A percentile compares a stretch with the other conserved stretches of the same genome.
phyloP scores from a whole-genome alignment of 1,284 basidiomycete genomes.

The Hypsizygus ulmarius region DNA sequence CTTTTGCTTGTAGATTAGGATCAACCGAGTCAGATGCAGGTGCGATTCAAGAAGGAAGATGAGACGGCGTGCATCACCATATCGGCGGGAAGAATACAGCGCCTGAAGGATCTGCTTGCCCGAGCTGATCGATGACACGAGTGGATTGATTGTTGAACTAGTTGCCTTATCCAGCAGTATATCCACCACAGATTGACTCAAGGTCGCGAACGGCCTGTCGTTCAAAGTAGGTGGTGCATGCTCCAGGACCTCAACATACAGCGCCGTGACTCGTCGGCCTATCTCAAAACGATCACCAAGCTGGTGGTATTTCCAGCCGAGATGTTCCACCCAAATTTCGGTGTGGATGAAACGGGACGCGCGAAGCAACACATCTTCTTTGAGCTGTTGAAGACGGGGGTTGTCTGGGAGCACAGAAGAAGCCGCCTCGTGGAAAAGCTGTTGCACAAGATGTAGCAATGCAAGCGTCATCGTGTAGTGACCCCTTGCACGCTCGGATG shows the following conservation, averaged over 20 bases:
- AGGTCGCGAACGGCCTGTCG: constrained; percentile 51
- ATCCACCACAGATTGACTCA: constrained; percentile 65
- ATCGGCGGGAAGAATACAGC: constrained; percentile 61
- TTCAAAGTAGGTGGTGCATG: constrained; percentile 55
- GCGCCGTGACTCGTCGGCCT: constrained; percentile 58
- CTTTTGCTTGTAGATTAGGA: constrained; percentile 62
- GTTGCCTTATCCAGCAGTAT: constrained; percentile 69
- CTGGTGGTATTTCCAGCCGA: constrained; percentile 78
- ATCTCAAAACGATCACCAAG: constrained; percentile 82
- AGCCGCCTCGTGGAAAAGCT: constrained; percentile 73
- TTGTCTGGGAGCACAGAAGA: constrained; percentile 58
- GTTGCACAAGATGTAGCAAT: constrained; percentile 73
- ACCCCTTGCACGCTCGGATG: constrained; percentile 69
- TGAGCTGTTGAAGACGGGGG: constrained; percentile 62
- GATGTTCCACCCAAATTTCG: constrained; percentile 83
- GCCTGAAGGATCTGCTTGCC: constrained; percentile 58
- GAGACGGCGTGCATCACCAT: constrained; percentile 67
- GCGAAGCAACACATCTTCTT: constrained; percentile 79
- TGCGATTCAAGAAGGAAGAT: constrained; percentile 67
- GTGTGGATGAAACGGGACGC: constrained; percentile 76
- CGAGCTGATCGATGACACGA: constrained; percentile 65
- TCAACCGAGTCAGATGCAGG: constrained; percentile 56
- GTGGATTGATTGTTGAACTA: constrained; percentile 71
- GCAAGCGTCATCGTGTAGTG: constrained; percentile 79
- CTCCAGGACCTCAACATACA: constrained; percentile 67